A percentile compares a stretch with the other conserved stretches of the same genome.
phyloP scores from a whole-genome alignment of 1,139 yeast genomes.

The Zygosaccharomyces pseudobailii region DNA sequence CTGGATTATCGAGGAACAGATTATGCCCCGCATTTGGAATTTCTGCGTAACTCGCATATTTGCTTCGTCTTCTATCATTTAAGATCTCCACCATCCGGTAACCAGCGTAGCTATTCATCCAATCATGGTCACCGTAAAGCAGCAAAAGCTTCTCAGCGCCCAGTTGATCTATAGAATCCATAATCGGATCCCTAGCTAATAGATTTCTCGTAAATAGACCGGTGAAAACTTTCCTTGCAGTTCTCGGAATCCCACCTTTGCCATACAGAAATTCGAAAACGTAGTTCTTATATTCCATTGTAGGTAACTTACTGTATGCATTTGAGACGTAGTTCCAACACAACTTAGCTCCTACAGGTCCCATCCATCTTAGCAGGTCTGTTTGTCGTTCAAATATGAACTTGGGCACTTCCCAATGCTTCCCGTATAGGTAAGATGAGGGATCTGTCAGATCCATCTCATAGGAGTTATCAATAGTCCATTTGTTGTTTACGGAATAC shows the following conservation, averaged over 20 bases:
- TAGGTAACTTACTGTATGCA: slow-evolving; percentile 50
- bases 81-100: slow-evolving; percentile 41
- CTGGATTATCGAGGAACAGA: slow-evolving; percentile 68
- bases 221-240: slow-evolving; percentile 50
- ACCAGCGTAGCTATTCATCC: slow-evolving; percentile 83
- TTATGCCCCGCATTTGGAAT: slow-evolving; percentile 70
- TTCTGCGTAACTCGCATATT: slow-evolving; percentile 38
- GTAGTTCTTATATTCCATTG: slow-evolving; percentile 20
- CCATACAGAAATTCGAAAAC: slow-evolving; percentile 24
- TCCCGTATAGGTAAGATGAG: slow-evolving; percentile 22
- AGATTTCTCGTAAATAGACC: slow-evolving; percentile 37
- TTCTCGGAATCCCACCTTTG: slow-evolving; percentile 22
- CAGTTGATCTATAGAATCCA: slow-evolving; percentile 51
- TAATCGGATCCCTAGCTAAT: slow-evolving; percentile 69
- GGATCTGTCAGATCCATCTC: slow-evolving; percentile 19
- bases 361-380: slow-evolving; percentile 45
- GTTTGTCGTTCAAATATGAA: slow-evolving; percentile 35
- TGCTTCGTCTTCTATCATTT: slow-evolving; percentile 28
- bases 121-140: slow-evolving; percentile 78
- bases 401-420: slow-evolving; percentile 25
- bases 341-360: slow-evolving; percentile 54
- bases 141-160: slow-evolving; percentile 48
- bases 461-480: slow-evolving; percentile 15
- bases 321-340: slow-evolving; percentile 50
- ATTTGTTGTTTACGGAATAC: slow-evolving; percentile 50